Conservation (phyloP, 1,284 basidiomycete species). For the Leccinum subspadiceum region DNA sequence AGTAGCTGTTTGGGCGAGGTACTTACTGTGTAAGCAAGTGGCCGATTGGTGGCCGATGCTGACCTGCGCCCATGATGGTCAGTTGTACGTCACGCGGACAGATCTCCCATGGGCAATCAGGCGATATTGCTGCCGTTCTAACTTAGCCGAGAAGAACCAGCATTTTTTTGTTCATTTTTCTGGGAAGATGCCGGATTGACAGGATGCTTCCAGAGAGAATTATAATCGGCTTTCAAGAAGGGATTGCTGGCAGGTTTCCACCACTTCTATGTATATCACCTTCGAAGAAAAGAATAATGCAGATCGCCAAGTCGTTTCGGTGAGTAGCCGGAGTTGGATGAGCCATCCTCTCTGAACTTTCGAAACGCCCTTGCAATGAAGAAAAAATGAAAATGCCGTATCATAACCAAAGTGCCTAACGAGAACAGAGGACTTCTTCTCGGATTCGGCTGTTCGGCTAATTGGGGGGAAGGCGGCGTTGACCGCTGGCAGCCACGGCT, state of each 20-base stretch:
- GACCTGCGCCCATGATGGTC: too few relatives aligned
- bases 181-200: background rate
- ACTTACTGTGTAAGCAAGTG: background rate
- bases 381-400: background rate
- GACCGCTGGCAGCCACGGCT: background rate
- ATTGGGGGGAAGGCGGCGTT: background rate
- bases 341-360: background rate
- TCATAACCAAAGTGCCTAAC: background rate
- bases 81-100: background rate
- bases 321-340: background rate
- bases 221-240: background rate
- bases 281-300: background rate
- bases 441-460: background rate
- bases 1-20: background rate
- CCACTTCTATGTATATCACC: background rate
- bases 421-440: background rate
- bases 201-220: background rate
- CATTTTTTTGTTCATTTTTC: background rate
- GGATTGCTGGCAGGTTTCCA: background rate
- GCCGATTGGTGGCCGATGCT: background rate
- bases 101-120: background rate
- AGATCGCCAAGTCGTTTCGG: background rate
- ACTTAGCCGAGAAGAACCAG: background rate
- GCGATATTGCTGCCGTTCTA: background rate
- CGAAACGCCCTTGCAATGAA: background rate